Percentiles rank a stretch among this genome's conserved stretches.
Evolutionary conservation across 2,329 filamentous ascomycete genomes (phyloP).

Genomic region (Fusarium protoensiforme): DNA sequence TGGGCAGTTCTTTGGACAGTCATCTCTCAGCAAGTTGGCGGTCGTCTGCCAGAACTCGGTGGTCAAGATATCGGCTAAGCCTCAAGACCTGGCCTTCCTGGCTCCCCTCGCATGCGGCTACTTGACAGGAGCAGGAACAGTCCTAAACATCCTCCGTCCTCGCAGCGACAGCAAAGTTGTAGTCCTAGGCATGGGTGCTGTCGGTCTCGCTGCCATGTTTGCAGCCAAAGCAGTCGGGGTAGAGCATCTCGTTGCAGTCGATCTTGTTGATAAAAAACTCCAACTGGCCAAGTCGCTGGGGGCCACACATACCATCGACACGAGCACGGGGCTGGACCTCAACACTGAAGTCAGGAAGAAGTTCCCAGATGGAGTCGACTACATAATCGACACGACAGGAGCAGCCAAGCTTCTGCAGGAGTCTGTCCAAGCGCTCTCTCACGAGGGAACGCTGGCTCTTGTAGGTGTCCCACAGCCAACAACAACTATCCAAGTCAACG

Average conservation of each 20-base stretch:
- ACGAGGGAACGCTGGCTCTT: neutral
- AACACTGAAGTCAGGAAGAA: neutral
- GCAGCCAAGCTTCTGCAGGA: neutral
- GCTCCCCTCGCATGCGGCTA: neutral
- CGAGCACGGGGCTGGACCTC: neutral
- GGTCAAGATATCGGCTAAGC: neutral
- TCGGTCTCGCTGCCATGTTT: neutral
- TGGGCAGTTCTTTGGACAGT: neutral
- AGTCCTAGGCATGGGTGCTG: neutral
- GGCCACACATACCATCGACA: neutral
- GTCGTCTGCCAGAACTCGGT: neutral
- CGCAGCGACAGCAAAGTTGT: neutral
- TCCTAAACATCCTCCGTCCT: neutral
- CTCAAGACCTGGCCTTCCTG: neutral
- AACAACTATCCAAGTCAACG: neutral
- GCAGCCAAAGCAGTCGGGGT: neutral
- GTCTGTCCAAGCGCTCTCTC: neutral
- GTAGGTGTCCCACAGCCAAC: neutral
- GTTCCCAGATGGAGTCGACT: neutral
- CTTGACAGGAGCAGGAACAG: neutral
- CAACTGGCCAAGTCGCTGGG: neutral
- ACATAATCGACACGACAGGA: neutral
- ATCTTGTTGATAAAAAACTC: neutral
- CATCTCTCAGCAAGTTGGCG: neutral
- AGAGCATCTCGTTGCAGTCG: neutral